Base-by-base conservation (phyloP, 2,329 filamentous ascomycete species). In the Penicillium palitans region DNA sequence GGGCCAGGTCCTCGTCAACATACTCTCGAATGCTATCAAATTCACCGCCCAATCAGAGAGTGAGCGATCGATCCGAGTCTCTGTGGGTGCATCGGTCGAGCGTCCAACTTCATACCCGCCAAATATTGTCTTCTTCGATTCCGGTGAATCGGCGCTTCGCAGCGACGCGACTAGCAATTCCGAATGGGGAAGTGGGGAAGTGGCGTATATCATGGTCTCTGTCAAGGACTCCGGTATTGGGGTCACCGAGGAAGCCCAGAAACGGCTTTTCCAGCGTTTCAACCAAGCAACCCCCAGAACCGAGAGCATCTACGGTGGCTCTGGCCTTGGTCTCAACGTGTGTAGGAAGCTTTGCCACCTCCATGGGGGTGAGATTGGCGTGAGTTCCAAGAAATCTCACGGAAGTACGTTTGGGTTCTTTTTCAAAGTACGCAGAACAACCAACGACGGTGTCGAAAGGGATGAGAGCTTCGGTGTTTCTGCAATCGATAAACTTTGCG, bases 1-100 rank as follows among this genome's bases (percentile, higher is more conserved):
- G 50, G 83, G 90, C 52, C 90, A 93, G 72, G 88, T 93, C 0
- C 79, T 93, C 4, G 91, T 93, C 71, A 93, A 93, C 66, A 80
- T 93, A 1, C 83, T 90, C 9, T 90, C 89, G 8, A 93, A 93
- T 67, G 89, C 90, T 0, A 87, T 93, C 72, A 93, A 93, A 67
- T 93, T 93, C 69, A 93, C 90, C 19, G 79, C 80, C 17, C 83
- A 79, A 13, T 82, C 86, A 8, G 45, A 59, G 7, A 47, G 39
- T 8, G 44, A 59, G 25, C 66, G 70, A 25, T 59, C 52, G 0
- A 83, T 85, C 56, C 80, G 77, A 10, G 81, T 86, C 25, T 80
- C 80, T 5, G 74, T 86, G n/a, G 81, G 77, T 10, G 83, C 83
- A 2, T 80, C 80, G 4, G 70, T 58, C 4, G 63, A 75, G 19